Base-by-base conservation (phyloP, 2,329 filamentous ascomycete genomes). In the Coniochaeta sp. region DNA sequence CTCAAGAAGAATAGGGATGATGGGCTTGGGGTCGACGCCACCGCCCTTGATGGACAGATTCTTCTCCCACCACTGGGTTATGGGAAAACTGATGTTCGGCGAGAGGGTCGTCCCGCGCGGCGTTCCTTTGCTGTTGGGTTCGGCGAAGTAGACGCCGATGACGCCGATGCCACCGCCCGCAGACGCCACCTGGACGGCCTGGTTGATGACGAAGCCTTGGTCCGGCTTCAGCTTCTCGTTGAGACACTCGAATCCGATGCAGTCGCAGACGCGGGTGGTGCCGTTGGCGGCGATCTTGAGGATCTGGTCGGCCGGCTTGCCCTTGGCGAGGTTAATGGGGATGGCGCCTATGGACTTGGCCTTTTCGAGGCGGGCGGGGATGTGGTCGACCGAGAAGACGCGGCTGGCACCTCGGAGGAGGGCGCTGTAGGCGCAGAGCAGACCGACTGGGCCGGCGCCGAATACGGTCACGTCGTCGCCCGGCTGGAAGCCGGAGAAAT, bases 401-500 rank as follows among this genome's bases (percentile, higher is more conserved):
- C 44, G 40, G 28, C 58, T 50, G 0, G 68, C 68, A n/a, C 68
- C 67, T 11, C 67, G 66, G 26, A 69, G 54, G n/a, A 66, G 50
- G 57, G 68, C 68, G 57, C 61, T 63, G 62, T 69, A 69, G 11
- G 66, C 64, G n/a, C 44, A 55, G 59, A 70, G 59, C 2, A 70
- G 65, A 11, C 68, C 68, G 26, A 69, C 67, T 38, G 68, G 65
- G 6, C 65, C 65, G 2, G 65, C 68, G 22, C 67, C 68, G 54
- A 70, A 69, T 47, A 68, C 63, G 57, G 66, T 66, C 1, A 70
- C 63, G 17, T 60, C 56, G 58, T 70, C 66, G 14, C 76, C 76
- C 0, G 75, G 64, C 59, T 72, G 58, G 64, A 77, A 77, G 11
- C 73, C 73, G 9, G 73, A 68, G 61, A 68, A 68, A 17, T 67